These are phyloP conservation scores for Metrosideros polymorpha DNA, from an alignment of 441 rosid species.

Conservation along the genomic window DNA sequence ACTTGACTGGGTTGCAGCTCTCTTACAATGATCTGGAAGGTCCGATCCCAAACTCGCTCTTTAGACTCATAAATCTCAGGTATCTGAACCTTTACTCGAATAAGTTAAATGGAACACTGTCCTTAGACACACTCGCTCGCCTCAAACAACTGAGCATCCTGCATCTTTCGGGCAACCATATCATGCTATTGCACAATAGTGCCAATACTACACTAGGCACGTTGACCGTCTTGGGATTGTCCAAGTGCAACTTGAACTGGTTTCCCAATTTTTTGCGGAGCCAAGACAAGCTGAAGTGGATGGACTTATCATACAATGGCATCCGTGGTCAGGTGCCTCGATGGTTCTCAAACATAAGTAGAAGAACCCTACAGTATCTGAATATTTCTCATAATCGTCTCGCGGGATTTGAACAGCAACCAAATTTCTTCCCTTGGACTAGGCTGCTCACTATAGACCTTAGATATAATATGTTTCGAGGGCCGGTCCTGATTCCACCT, in stretches of 20 bases:
- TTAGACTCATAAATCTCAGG: background rate
- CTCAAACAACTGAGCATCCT: background rate
- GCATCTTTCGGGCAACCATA: background rate
- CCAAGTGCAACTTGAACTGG: background rate
- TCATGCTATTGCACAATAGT: background rate
- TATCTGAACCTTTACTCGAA: background rate
- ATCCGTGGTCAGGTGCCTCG: background rate
- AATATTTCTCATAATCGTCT: conserved; percentile 10
- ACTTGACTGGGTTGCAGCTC: background rate
- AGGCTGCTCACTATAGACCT: background rate
- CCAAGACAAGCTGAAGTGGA: background rate
- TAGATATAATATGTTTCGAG: conserved; percentile 1
- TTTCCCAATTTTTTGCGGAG: background rate
- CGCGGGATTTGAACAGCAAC: background rate
- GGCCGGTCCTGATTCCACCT: conserved; percentile 11
- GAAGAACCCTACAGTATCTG: background rate
- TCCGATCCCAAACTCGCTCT: background rate
- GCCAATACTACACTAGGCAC: background rate
- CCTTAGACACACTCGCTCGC: background rate
- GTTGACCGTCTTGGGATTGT: background rate
- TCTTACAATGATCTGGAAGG: background rate
- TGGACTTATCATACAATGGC: conserved; percentile 4
- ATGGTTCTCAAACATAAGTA: background rate
- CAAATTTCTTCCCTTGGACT: background rate
- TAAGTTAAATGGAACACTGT: background rate